phyloP scores from a whole-genome alignment of 2,329 filamentous ascomycete genomes.

The Aspergillus ibericus region DNA sequence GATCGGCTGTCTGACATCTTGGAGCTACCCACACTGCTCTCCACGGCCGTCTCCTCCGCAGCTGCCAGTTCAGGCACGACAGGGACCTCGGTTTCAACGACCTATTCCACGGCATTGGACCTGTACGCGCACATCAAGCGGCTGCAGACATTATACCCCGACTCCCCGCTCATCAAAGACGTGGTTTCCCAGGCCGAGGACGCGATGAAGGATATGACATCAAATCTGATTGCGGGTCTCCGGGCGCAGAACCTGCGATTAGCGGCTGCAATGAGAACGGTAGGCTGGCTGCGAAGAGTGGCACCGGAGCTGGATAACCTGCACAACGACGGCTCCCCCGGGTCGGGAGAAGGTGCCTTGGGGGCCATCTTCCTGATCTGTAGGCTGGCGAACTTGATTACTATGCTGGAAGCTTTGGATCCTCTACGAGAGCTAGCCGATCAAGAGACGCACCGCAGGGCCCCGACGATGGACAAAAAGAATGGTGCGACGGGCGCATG shows the following conservation, averaged over 20 bases:
- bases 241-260: slow-evolving; percentile 79
- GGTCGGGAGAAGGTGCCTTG: slow-evolving; percentile 64
- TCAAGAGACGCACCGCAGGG: slow-evolving; percentile 65
- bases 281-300: slow-evolving; percentile 86
- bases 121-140: slow-evolving; percentile 91
- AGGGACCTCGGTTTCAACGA: slow-evolving; percentile 55
- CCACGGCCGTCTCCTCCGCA: slow-evolving; percentile 62
- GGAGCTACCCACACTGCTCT: slow-evolving; percentile 81
- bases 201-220: slow-evolving; percentile 84
- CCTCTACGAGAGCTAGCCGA: slow-evolving; percentile 87
- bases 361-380: slow-evolving; percentile 86
- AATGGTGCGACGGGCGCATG: slow-evolving; percentile 27
- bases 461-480: slow-evolving; percentile 27
- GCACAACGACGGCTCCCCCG: slow-evolving; percentile 27
- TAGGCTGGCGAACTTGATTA: slow-evolving; percentile 74
- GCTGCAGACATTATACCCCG: slow-evolving; percentile 76
- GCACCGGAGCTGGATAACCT: slow-evolving; percentile 71
- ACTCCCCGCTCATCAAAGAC: slow-evolving; percentile 71
- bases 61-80: slow-evolving; percentile 45
- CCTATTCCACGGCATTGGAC: slow-evolving; percentile 86
- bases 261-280: slow-evolving; percentile 83
- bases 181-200: slow-evolving; percentile 77
- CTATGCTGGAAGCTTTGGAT: slow-evolving; percentile 77
- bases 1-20: slow-evolving; percentile 88
- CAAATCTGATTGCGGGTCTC: slow-evolving; percentile 75